Evolutionary conservation across 495 filamentous ascomycete species (phyloP).

Genomic region (Aspergillus funiculosus): DNA sequence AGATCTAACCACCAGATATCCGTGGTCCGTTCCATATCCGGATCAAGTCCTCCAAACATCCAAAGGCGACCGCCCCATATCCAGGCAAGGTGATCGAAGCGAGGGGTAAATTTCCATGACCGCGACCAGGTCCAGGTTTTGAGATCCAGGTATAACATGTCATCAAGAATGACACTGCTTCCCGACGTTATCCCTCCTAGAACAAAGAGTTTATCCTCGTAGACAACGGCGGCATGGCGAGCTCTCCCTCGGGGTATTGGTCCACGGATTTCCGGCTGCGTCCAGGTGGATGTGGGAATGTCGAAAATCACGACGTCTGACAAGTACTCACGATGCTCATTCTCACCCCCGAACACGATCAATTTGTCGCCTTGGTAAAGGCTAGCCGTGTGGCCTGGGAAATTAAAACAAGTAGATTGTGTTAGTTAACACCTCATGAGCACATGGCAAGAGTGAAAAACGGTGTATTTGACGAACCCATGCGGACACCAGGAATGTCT

Average conservation of each 20-base stretch:
- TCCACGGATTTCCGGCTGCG: constrained; percentile 78
- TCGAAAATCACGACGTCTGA: constrained; percentile 96
- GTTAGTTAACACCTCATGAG: constrained; percentile 5
- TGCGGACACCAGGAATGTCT: constrained; percentile 94
- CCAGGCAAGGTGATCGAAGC: constrained; percentile 91
- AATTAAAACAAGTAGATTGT: neutral
- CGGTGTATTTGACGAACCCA: constrained; percentile 61
- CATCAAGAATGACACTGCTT: constrained; percentile 83
- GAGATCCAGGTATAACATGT: constrained; percentile 91
- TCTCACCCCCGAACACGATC: constrained; percentile 93
- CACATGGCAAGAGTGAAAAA: neutral
- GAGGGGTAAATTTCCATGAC: constrained; percentile 86
- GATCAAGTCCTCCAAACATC: constrained; percentile 93
- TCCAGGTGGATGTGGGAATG: constrained; percentile 88
- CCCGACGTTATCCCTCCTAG: constrained; percentile 84
- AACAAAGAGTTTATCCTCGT: constrained; percentile 95
- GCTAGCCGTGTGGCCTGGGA: constrained; percentile 84
- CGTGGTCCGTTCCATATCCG: constrained; percentile 91
- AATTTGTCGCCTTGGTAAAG: constrained; percentile 92
- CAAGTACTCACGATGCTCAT: constrained; percentile 91
- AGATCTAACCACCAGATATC: constrained; percentile 97
- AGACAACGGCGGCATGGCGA: constrained; percentile 85
- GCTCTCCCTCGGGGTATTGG: constrained; percentile 81
- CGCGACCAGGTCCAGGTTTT: constrained; percentile 98
- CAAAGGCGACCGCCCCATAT: constrained; percentile 87